Base-by-base conservation (phyloP, 2,329 filamentous ascomycete species). In the Endothia cerciana region DNA sequence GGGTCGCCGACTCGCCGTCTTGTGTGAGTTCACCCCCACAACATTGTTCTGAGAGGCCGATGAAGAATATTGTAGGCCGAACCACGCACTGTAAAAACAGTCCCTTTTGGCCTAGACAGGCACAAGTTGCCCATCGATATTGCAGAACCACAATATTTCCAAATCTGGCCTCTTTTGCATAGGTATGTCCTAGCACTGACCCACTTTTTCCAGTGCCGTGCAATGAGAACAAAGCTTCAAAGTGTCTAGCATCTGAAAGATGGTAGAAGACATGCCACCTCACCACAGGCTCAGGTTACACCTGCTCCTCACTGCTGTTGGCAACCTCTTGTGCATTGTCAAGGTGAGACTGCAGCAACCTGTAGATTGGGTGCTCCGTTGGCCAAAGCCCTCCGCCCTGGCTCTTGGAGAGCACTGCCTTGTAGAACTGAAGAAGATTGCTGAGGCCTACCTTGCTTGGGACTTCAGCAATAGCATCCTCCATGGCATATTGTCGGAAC, bases 391-490 rank as follows among this genome's bases (percentile, higher is more conserved):
- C 41, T 60, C 69, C 71, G 15, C 53, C 68, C 10, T 68, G 64
- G 45, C 71, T 68, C 57, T 61, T 70, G 47, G 70, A 62, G 41
- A 76, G 60, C 30, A 77, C 62, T 30, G 67, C 70, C 43, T 73
- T 83, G 75, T 91, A 91, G 76, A 89, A 92, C 57, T 85, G 84
- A 71, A 91, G 79, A 64, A 93, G 80, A 74, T 85, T 85, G 66
- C 82, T 82, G 73, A 91, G 79, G 59, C 90, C 90, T 69, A 79
- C 79, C 66, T 80, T 79, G 67, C 82, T 72, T 79, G 74, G 69
- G 78, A 72, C 80, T 15, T 68, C 80, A 69, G 82, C 76, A 65
- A 77, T 75, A 64, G 83, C 81, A 77, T 93, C 91, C 73, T 89
- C 86, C 68, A 89, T 78, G 64, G 91, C 90, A 74, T 85, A 82